Evolutionary conservation across 805 yeast species (phyloP).

Genomic region (Candida manassasensis): DNA sequence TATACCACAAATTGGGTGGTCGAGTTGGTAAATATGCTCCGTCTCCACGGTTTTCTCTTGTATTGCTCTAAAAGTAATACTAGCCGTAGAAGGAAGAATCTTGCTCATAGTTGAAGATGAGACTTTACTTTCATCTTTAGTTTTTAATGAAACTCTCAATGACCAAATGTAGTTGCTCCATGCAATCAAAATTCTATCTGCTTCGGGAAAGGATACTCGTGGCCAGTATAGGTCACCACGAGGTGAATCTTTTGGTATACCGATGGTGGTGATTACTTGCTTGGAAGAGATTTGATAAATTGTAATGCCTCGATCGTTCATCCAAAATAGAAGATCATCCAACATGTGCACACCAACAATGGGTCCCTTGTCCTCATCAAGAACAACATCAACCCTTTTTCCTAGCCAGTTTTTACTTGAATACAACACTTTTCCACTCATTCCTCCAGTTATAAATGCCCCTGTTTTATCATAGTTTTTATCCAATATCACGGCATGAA

Average conservation of each 20-base stretch:
- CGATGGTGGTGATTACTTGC: slow-evolving; percentile 45
- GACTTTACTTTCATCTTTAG: slow-evolving; percentile 12
- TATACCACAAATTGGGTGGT: slow-evolving; percentile 67
- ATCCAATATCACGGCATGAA: slow-evolving; percentile 81
- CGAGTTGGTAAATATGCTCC: slow-evolving; percentile 45
- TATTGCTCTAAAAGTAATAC: slow-evolving; percentile 46
- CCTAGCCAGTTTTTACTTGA: slow-evolving; percentile 88
- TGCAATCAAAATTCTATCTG: slow-evolving; percentile 65
- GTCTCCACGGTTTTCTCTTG: slow-evolving; percentile 42
- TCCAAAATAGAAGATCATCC: slow-evolving; percentile 72
- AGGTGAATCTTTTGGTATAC: slow-evolving; percentile 51
- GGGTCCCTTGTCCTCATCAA: slow-evolving; percentile 64
- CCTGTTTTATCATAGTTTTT: slow-evolving; percentile 57
- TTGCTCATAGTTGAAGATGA: slow-evolving; percentile 26
- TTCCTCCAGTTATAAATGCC: slow-evolving; percentile 83
- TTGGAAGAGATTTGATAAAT: slow-evolving; percentile 56
- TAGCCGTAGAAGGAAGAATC: slow-evolving; percentile 49
- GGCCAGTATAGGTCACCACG: slow-evolving; percentile 86
- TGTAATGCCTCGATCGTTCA: slow-evolving; percentile 76
- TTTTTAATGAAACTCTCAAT: slow-evolving; percentile 40
- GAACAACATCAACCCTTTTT: slow-evolving; percentile 59
- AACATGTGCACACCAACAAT: slow-evolving; percentile 62
- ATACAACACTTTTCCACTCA: slow-evolving; percentile 72
- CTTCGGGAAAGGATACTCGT: slow-evolving; percentile 58
- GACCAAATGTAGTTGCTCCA: slow-evolving; percentile 83